Base-by-base conservation (phyloP, 108 stramenopile species). In the Skeletonema grethae region DNA sequence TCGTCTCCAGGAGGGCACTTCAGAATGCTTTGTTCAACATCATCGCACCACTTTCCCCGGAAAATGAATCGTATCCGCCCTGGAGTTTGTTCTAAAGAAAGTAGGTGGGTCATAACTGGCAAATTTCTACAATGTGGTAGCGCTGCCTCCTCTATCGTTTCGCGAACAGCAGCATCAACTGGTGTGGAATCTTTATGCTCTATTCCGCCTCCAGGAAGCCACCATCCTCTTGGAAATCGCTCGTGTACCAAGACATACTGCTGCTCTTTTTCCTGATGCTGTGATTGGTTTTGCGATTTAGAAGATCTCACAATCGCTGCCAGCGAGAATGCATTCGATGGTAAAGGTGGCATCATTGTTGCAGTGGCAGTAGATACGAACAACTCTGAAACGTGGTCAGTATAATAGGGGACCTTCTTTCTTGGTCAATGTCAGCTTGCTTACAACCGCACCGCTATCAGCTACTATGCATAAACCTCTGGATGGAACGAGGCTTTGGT, bases 41-140 rank as follows among this genome's bases (percentile, higher is more conserved):
- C n/a, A 43, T 43, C 41, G 5, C 41, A 43, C 62, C 61, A 72
- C 58, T 63, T 53, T 9, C 71, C 71, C 5, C 46, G 48, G 57
- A 72, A 63, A 38, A 63, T 72, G 30, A 72, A 63, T 9, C 62
- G 48, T 15, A 72, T 56, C 20, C 71, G 35, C 13, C 71, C 71
- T 25, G 34, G 62, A 7, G 71, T 46, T 50, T 72, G 71, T 28
- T 72, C 61, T 38, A 72, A 24, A n/a, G 61, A 16, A 72, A 72
- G 45, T 34, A 72, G 55, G 62, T 72, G 70, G 30, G 70, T 72
- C 70, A 72, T 72, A n/a, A 25, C 20, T n/a, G 70, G 70, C 10
- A 72, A 48, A 7, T 18, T 3, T 9, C 34, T 15, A n/a, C 41
- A 43, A n/a, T 16, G 25, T 39, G 43, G 15, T 6, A 12, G 0